These are phyloP conservation scores for Calonectria ilicicola DNA, from an alignment of 2,329 filamentous ascomycete species.

Conservation along the genomic window DNA sequence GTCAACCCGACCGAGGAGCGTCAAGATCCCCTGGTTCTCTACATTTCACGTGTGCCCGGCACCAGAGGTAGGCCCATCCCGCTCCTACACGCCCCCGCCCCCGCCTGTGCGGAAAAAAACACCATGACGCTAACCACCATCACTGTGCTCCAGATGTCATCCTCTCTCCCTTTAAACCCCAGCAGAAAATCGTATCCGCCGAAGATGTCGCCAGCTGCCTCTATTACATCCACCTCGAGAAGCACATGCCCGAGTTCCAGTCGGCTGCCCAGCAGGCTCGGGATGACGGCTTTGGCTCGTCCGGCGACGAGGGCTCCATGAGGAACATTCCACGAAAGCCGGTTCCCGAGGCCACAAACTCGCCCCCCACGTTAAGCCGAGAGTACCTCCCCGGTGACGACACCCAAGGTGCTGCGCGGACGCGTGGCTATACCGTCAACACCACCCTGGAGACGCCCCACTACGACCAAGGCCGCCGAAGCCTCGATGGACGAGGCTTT, in stretches of 20 bases:
- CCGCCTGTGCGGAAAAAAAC: constrained; percentile 9
- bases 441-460: constrained; percentile 30
- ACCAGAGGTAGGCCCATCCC: constrained; percentile 75
- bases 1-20: constrained; percentile 77
- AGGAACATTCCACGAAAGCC: constrained; percentile 66
- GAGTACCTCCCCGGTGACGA: constrained; percentile 30
- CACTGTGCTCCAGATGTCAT: constrained; percentile 77
- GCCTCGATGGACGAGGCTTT: constrained; percentile 7
- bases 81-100: constrained; percentile 13
- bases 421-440: constrained; percentile 35
- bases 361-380: constrained; percentile 41
- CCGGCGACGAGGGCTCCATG: constrained; percentile 57
- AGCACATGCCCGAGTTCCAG: constrained; percentile 65
- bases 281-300: constrained; percentile 51
- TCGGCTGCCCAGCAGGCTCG: constrained; percentile 39
- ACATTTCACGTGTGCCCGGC: constrained; percentile 93
- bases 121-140: constrained; percentile 28
- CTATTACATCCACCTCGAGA: constrained; percentile 85
- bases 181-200: constrained; percentile 86
- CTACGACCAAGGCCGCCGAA: constrained; percentile 25
- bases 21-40: constrained; percentile 82
- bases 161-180: constrained; percentile 89
- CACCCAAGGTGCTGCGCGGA: constrained; percentile 25
- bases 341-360: constrained; percentile 51
- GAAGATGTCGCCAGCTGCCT: constrained; percentile 89